Conservation (phyloP, 495 filamentous ascomycete genomes). For the Aspergillus incahuasiensis region DNA sequence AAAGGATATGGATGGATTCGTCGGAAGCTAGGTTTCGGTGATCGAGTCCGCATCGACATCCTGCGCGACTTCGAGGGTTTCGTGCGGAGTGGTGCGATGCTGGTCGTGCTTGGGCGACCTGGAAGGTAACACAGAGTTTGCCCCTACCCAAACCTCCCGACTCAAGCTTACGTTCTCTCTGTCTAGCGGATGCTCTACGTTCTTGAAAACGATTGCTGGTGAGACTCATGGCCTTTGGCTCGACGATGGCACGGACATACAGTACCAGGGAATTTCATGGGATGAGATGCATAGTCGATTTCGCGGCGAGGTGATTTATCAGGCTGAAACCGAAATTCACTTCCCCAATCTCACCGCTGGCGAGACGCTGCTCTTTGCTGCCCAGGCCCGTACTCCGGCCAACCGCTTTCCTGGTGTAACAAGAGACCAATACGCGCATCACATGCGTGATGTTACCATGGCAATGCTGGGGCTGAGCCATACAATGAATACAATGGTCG, state of each 20-base stretch:
- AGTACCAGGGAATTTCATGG: constrained; percentile 62
- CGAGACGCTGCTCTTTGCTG: constrained; percentile 76
- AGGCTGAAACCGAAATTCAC: constrained; percentile 74
- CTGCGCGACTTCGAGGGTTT: constrained; percentile 73
- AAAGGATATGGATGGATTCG: constrained; percentile 44
- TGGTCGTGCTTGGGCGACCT: constrained; percentile 72
- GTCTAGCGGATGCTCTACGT: constrained; percentile 65
- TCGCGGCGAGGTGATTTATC: constrained; percentile 77
- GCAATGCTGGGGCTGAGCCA: constrained; percentile 73
- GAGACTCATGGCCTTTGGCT: constrained; percentile 70
- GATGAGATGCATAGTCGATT: constrained; percentile 59
- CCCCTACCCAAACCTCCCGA: neutral
- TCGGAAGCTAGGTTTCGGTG: constrained; percentile 43
- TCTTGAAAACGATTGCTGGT: constrained; percentile 75
- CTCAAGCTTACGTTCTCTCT: neutral
- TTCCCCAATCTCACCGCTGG: constrained; percentile 79
- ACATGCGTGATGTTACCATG: constrained; percentile 74
- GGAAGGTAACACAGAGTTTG: constrained; percentile 38
- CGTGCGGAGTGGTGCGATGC: constrained; percentile 73
- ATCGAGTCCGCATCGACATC: constrained; percentile 64
- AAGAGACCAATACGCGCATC: constrained; percentile 53
- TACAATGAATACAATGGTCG: constrained; percentile 71
- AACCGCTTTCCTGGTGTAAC: constrained; percentile 57
- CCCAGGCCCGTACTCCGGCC: constrained; percentile 59
- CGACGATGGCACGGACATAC: constrained; percentile 60